Percentiles rank a stretch among this genome's conserved stretches.
phyloP scores from a whole-genome alignment of 345 rosid species.

The Aegle marmelos region DNA sequence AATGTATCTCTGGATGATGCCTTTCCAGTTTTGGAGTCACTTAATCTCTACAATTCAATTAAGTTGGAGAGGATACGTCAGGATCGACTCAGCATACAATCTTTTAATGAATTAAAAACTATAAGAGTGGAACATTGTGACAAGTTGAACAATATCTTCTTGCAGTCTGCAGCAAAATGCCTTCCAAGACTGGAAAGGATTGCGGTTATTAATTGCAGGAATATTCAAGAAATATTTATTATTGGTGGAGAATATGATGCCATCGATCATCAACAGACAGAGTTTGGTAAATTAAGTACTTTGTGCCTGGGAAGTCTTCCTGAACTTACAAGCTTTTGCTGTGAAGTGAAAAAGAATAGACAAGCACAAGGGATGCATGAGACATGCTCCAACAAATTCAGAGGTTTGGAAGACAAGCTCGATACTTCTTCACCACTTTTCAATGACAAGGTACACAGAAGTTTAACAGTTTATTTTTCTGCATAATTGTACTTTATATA shows the following conservation, averaged over 20 bases:
- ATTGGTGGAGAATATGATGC: background rate
- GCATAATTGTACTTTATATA: background rate
- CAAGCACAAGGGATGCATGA: too few species aligned
- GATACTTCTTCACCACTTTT: background rate
- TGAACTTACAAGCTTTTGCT: background rate
- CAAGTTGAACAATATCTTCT: background rate
- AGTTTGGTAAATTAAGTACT: background rate
- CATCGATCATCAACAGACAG: background rate
- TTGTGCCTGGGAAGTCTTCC: background rate
- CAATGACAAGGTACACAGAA: background rate
- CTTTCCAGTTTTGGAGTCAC: conserved; percentile 7
- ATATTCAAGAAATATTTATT: conserved; percentile 12
- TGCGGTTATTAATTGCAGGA: conserved; percentile 4
- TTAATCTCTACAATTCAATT: background rate
- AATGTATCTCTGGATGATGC: background rate
- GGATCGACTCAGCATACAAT: background rate
- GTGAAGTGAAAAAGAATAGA: background rate
- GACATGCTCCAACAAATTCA: background rate
- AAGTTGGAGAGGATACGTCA: conserved; percentile 14
- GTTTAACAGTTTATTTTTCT: background rate
- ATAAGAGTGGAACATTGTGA: conserved; percentile 6
- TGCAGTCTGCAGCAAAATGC: conserved; percentile 1
- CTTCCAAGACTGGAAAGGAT: conserved; percentile 19
- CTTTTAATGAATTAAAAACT: conserved; percentile 12
- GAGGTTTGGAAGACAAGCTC: background rate